These are phyloP conservation scores for Collybia sp. DNA, from an alignment of 768 basidiomycete genomes.

Conservation along the genomic window DNA sequence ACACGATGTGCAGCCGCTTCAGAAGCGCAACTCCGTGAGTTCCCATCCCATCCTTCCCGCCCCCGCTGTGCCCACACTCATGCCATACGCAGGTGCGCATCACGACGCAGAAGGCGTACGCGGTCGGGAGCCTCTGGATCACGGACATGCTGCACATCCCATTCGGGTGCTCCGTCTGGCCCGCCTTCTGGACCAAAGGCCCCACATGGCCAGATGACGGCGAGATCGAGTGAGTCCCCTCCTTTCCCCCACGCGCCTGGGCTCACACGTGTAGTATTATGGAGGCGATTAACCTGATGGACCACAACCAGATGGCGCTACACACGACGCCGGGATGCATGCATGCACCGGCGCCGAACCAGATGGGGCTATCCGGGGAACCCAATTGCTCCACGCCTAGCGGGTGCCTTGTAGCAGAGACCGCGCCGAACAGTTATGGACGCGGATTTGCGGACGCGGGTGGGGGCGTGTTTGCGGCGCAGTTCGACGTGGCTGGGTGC, in stretches of 20 bases:
- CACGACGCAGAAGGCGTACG: conserved; percentile 36
- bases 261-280: conserved; percentile 54
- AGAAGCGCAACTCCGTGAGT: conserved; percentile 56
- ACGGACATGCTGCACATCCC: conserved; percentile 44
- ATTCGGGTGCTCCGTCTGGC: conserved; percentile 51
- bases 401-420: conserved; percentile 66
- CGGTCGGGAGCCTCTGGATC: conserved; percentile 38
- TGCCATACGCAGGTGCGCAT: conserved; percentile 36
- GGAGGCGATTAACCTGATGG: conserved; percentile 76
- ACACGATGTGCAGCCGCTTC: conserved; percentile 44
- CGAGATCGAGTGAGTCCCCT: conserved; percentile 38
- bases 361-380: conserved; percentile 48
- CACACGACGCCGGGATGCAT: conserved; percentile 54
- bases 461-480: conserved; percentile 76
- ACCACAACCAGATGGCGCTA: conserved; percentile 71
- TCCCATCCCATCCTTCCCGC: not conserved
- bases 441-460: conserved; percentile 60
- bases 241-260: not conserved
- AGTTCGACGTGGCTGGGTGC: conserved; percentile 50
- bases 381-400: conserved; percentile 52
- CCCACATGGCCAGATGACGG: conserved; percentile 39
- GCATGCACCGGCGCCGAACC: conserved; percentile 26
- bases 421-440: conserved; percentile 58
- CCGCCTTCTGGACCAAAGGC: conserved; percentile 44
- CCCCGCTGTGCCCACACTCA: not conserved